Base-by-base conservation (phyloP, 1,284 basidiomycete genomes). In the Leucoagaricus sp. region DNA sequence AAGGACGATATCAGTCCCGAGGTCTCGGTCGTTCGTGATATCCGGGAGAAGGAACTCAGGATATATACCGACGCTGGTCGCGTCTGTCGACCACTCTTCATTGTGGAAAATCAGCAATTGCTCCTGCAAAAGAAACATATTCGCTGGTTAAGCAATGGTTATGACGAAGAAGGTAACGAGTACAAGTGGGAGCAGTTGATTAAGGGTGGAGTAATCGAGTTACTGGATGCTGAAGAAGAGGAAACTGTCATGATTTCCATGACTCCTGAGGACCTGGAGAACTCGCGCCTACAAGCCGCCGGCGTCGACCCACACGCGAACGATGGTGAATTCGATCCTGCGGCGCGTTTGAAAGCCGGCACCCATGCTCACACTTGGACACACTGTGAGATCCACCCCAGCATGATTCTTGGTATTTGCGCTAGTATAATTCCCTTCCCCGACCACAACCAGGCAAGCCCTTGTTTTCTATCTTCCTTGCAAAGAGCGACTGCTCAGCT, bases 181-280 rank as follows among this genome's bases (percentile, higher is more conserved):
- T 93, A 87, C 72, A 89, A 88, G 60, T 99, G 94, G 94, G 86
- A 91, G 53, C 82, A 91, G 31, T 73, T 99, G 57, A 78, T 99
- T 55, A 90, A 91, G 64, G 84, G 85, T 36, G 97, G 96, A 60
- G 86, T 98, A 50, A 86, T 99, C 62, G 97, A 99, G 74, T 81
- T 97, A 56, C 76, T 99, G 67, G 97, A 99, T 72, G 96, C 97
- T 0, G 96, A 99, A 70, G 97, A 99, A 73, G 96, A 99, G 75
- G 97, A 99, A 75, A 98, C 96, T 1, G 95, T 97, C 55, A 94
- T 99, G 90, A 99, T 99, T 64, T 95, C 93, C 62, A 99, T 99
- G 97, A 94, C 93, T 2, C 89, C 93, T 1, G 94, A 98, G 66
- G 97, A 99, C 70, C 75, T 99, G 57, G 94, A 97, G 71, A 88